Evolutionary conservation across 306 rosid genomes (phyloP), one percentile per base, ranked within the genome.

Genomic region (Fragaria vesca): DNA sequence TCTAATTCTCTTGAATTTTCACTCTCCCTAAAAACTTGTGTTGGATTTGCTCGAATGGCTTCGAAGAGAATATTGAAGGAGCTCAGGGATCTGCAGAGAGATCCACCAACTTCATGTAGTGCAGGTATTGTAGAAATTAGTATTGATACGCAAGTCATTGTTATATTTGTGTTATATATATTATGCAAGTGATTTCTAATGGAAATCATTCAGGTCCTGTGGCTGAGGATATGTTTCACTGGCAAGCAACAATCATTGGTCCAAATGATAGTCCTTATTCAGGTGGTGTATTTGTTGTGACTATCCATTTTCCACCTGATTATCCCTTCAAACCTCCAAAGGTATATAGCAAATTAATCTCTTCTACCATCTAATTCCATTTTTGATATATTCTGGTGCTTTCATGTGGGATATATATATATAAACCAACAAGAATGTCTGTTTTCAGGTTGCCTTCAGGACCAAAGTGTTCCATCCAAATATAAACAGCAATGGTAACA

Each of bases 241-340:
- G 97, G 98, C 97, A 92, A 87, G 98, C 98, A 78, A 94, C 98
- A 68, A 92, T 94, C 42, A 90, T 94, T 20, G 98, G 97, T 82
- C 98, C 98, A 74, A 89, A 86, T 82, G 98, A 94, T n/a, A 90
- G 98, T 76, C 97, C 98, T 47, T 94, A 92, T 79, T 85, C 97
- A 60, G 95, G 97, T 28, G 98, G 98, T 5, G 97, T 94, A 77
- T 94, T 94, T 83, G 90, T 94, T 76, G 97, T 90, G 0, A 86
- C 87, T 13, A 94, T 94, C 82, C 95, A 94, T 87, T 94, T 94
- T 57, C 97, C 92, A 76, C 97, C 97, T 61, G 98, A 94, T 83
- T 92, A 94, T 82, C 98, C 98, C 61, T 92, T 94, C 90, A 94
- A 94, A 85, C 98, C 97, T 77, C 98, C 98, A 30, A 92, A 90